phyloP scores from a whole-genome alignment of 1,284 basidiomycete genomes.

The Apiotrichum domesticum region DNA sequence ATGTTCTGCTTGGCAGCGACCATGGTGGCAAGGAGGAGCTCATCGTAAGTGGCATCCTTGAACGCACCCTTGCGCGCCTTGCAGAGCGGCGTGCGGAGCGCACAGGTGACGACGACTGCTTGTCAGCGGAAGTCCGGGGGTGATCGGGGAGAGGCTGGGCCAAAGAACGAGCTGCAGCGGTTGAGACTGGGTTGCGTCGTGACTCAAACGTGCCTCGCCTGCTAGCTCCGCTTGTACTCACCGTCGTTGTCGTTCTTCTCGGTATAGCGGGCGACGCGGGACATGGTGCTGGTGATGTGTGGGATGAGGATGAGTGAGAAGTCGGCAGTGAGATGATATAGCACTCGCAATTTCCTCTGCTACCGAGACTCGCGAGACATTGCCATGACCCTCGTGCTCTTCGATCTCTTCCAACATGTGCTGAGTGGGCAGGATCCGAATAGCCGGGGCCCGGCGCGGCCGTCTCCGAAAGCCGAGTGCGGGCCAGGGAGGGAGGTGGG shows the following conservation, averaged over 20 bases:
- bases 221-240: not conserved
- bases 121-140: not conserved
- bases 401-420: too few species aligned
- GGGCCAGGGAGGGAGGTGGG: too few species aligned
- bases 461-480: too few species aligned
- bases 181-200: too few species aligned
- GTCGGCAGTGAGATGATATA: too few species aligned
- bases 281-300: not conserved
- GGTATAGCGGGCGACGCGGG: constrained; percentile 6
- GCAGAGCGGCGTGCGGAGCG: constrained; percentile 22
- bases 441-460: too few species aligned
- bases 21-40: constrained; percentile 19
- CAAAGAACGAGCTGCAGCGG: not conserved
- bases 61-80: constrained; percentile 24
- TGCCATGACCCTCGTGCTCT: too few species aligned
- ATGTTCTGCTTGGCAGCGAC: constrained; percentile 18
- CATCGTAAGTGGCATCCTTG: constrained; percentile 21
- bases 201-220: too few species aligned
- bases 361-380: too few species aligned
- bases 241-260: constrained; percentile 12
- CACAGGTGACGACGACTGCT: constrained; percentile 18
- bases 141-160: not conserved
- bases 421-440: too few species aligned
- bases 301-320: not conserved
- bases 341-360: not conserved